Percentiles rank a stretch among this genome's conserved stretches.
Evolutionary conservation across 306 rosid species (phyloP).

Genomic region (Argentina anserina): DNA sequence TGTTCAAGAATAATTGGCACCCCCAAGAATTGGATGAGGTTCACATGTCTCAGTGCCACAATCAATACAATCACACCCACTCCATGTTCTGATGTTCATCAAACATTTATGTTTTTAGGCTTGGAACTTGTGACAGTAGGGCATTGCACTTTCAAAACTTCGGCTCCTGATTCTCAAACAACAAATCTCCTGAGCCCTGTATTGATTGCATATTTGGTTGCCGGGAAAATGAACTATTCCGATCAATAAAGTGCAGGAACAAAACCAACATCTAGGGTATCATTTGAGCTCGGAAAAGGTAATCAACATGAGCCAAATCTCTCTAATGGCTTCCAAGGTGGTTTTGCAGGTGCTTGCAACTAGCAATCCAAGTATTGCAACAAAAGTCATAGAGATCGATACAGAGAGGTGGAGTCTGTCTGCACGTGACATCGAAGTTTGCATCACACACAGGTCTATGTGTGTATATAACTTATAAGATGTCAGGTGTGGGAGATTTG

Average conservation of each 20-base stretch:
- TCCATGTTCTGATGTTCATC: neutral
- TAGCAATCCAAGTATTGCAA: neutral
- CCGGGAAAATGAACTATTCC: neutral
- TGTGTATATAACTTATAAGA: neutral
- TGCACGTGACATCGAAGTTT: slow-evolving; percentile 22
- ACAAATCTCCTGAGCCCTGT: neutral
- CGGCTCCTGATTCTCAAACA: neutral
- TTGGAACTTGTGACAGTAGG: neutral
- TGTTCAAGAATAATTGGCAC: too few relatives aligned
- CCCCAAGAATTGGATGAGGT: neutral
- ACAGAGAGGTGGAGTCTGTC: neutral
- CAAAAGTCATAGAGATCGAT: neutral
- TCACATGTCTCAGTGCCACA: neutral
- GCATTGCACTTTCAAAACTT: neutral
- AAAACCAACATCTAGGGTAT: neutral
- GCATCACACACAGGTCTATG: neutral
- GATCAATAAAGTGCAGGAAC: neutral
- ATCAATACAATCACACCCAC: neutral
- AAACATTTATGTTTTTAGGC: neutral
- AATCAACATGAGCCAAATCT: neutral
- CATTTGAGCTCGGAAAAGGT: neutral
- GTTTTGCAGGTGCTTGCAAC: neutral
- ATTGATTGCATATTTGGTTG: neutral
- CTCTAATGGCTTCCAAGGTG: neutral
- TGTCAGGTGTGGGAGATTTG: slow-evolving; percentile 18